Conservation (phyloP, 1,139 yeast genomes). For the Keqinozyma sinolaborantium region DNA sequence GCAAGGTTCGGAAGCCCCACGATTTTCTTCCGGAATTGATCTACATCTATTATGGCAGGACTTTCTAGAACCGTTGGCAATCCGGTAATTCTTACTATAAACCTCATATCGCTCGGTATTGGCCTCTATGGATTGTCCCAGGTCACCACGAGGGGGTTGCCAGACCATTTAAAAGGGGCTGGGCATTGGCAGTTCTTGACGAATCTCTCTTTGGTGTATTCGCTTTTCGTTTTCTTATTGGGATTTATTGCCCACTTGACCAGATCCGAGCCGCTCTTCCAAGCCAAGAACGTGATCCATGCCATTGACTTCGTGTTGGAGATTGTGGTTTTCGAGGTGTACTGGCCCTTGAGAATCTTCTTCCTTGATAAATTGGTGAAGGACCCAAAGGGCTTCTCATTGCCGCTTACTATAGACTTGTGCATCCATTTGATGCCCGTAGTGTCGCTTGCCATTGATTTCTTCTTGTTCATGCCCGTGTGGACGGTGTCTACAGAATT, state of each 20-base stretch:
- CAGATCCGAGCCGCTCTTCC: conserved; percentile 17
- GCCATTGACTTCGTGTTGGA: conserved; percentile 57
- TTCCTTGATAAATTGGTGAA: conserved; percentile 36
- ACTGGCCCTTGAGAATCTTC: conserved; percentile 64
- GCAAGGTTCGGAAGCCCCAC: no score
- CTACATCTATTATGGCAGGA: neutral
- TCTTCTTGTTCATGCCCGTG: conserved; percentile 50
- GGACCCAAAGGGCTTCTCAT: conserved; percentile 24
- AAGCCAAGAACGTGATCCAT: conserved; percentile 36
- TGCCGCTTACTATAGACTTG: conserved; percentile 52
- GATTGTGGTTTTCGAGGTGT: conserved; percentile 54
- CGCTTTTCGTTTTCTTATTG: conserved; percentile 40
- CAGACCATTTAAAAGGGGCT: conserved; percentile 45
- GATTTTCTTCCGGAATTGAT: neutral
- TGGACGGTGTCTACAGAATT: conserved; percentile 34
- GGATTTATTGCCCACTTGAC: conserved; percentile 40
- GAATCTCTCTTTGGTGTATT: conserved; percentile 49
- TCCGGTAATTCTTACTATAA: conserved; percentile 19
- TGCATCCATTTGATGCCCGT: conserved; percentile 61
- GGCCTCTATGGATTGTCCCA: conserved; percentile 28
- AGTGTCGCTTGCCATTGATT: conserved; percentile 48
- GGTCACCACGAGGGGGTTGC: conserved; percentile 20
- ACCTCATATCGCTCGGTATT: conserved; percentile 23
- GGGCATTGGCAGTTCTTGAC: conserved; percentile 73
- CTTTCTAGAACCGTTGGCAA: conserved; percentile 28